Evolutionary conservation across 306 rosid genomes (phyloP).

Genomic region (Prinsepia uniflora): DNA sequence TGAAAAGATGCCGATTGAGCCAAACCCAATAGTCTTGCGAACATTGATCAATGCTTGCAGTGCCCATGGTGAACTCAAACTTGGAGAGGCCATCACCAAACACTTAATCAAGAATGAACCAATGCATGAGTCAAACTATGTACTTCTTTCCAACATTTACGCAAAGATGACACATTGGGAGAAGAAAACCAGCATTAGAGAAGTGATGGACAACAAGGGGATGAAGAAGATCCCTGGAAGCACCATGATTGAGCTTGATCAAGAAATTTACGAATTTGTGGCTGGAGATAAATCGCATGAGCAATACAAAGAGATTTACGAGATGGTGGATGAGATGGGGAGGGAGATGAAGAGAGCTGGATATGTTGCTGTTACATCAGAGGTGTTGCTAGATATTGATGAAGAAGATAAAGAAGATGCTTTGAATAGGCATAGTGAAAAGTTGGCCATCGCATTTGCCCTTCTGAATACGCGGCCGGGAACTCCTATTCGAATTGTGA

Average conservation of each 20-base stretch:
- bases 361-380: slow-evolving; percentile 68
- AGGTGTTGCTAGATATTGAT: slow-evolving; percentile 76
- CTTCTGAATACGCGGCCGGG: slow-evolving; percentile 64
- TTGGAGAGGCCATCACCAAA: slow-evolving; percentile 65
- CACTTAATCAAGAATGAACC: slow-evolving; percentile 60
- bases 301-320: slow-evolving; percentile 59
- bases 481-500: slow-evolving; percentile 75
- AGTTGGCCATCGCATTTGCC: slow-evolving; percentile 87
- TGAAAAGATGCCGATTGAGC: slow-evolving; percentile 58
- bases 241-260: slow-evolving; percentile 81
- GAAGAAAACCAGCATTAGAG: slow-evolving; percentile 75
- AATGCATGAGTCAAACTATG: slow-evolving; percentile 66
- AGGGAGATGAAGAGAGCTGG: slow-evolving; percentile 79
- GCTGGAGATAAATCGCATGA: slow-evolving; percentile 83
- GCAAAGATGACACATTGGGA: slow-evolving; percentile 78
- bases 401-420: slow-evolving; percentile 89
- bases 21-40: slow-evolving; percentile 70
- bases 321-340: slow-evolving; percentile 84
- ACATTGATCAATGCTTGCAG: slow-evolving; percentile 67
- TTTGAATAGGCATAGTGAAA: slow-evolving; percentile 76
- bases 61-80: slow-evolving; percentile 64
- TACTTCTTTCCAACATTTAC: slow-evolving; percentile 77
- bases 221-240: slow-evolving; percentile 83
- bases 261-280: slow-evolving; percentile 65
- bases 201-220: slow-evolving; percentile 72